Evolutionary conservation across 1,284 basidiomycete species (phyloP).

Genomic region (Porogramme epimiltina): DNA sequence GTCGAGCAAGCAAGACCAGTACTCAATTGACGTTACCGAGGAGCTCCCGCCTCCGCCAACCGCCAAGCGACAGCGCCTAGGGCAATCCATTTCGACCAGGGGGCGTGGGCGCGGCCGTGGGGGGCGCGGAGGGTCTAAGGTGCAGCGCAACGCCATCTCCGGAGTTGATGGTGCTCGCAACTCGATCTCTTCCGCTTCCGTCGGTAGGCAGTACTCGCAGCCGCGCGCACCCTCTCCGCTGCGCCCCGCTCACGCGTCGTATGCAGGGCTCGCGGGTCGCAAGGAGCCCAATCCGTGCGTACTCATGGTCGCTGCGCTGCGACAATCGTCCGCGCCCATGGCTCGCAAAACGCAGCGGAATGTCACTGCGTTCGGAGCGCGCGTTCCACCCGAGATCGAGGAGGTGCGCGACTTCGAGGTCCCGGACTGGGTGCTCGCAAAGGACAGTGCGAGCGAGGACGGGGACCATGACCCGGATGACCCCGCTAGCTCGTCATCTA

Average conservation of each 20-base stretch:
- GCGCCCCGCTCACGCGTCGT: constrained; percentile 11
- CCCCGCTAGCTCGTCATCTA: neutral
- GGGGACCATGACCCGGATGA: neutral
- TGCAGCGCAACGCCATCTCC: too few relatives aligned
- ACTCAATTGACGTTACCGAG: constrained; percentile 13
- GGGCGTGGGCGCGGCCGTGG: neutral
- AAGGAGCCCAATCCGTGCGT: constrained; percentile 32
- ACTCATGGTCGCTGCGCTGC: constrained; percentile 52
- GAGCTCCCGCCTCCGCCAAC: constrained; percentile 13
- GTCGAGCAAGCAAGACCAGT: constrained; percentile 9
- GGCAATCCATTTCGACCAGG: neutral
- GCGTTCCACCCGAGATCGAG: constrained; percentile 48
- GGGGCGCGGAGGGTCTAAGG: neutral
- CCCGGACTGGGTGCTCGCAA: constrained; percentile 41
- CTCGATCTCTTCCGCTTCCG: constrained; percentile 9
- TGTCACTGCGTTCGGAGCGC: constrained; percentile 57
- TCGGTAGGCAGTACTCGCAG: constrained; percentile 5
- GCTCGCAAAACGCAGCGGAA: constrained; percentile 54
- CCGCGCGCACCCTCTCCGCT: neutral
- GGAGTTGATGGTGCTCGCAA: too few relatives aligned
- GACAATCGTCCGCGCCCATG: constrained; percentile 44
- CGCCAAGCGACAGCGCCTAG: constrained; percentile 25
- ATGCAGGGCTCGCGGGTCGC: constrained; percentile 23
- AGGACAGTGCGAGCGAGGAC: constrained; percentile 11
- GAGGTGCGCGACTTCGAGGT: constrained; percentile 49